Evolutionary conservation across 2,329 filamentous ascomycete genomes (phyloP), one percentile per base, ranked within the genome.

Genomic region (Claviceps arundinis): DNA sequence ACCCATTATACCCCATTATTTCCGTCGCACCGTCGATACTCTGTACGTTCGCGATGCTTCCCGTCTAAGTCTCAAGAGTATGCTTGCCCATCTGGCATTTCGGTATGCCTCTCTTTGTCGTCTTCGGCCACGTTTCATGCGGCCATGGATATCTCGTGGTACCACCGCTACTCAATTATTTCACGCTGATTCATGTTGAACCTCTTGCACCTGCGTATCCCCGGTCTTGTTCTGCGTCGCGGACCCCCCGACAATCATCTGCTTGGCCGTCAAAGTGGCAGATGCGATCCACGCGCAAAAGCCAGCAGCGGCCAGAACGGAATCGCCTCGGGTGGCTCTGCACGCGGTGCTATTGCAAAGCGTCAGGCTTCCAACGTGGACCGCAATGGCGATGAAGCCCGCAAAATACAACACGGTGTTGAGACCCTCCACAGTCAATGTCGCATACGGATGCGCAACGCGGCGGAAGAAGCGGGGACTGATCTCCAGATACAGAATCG

Each of bases 301-400:
- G 54, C 72, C 69, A 51, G 76, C 68, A 13, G 77, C 73, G 17
- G 76, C 72, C 48, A 82, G 71, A 43, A 73, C 75, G n/a, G 74
- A 71, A 54, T 74, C 71, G 44, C 76, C 76, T 19, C 74, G 74
- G 42, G 76, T 77, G 13, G 75, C 71, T 24, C 68, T 68, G 67
- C 80, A 84, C 26, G 81, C 75, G 40, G 67, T 68, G 43, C 79
- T 80, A 30, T 71, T 68, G 65, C 80, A 83, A 67, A 79, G 78
- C 52, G 74, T 65, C 48, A 82, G 68, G 50, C 68, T 67, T 61
- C 71, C 68, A 56, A 83, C 72, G 65, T 80, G 82, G 56, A 76
- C 71, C 44, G 76, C 69, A 19, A 82, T 70, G 9, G 76, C 76
- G 58, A 80, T 71, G 66, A 82, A 82, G 52, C 78, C 78, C 19